phyloP scores from a whole-genome alignment of 2,329 filamentous ascomycete species.

The Cladophialophora chaetospira region DNA sequence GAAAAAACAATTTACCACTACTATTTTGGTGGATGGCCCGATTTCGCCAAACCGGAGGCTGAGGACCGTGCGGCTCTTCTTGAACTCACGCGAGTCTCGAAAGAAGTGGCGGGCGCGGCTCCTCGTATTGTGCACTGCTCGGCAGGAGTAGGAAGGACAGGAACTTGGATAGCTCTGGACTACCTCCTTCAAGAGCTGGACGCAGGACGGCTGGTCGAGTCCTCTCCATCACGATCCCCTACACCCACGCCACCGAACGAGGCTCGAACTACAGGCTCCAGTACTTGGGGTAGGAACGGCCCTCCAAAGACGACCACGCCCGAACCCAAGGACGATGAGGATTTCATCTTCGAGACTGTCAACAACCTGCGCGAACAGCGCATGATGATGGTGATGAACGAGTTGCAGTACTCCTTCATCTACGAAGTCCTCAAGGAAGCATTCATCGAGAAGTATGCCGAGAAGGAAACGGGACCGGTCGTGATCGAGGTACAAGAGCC shows the following conservation, averaged over 20 bases:
- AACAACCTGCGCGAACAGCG: conserved; percentile 81
- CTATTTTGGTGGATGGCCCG: conserved; percentile 84
- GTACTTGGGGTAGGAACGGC: conserved; percentile 29
- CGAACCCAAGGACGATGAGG: conserved; percentile 51
- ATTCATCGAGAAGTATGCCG: conserved; percentile 66
- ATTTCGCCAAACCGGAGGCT: conserved; percentile 76
- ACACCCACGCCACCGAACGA: not conserved
- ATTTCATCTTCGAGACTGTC: conserved; percentile 77
- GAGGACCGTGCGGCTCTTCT: conserved; percentile 54
- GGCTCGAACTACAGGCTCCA: not conserved
- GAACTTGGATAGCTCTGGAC: conserved; percentile 95
- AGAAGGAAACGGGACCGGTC: conserved; percentile 28
- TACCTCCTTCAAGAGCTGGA: conserved; percentile 82
- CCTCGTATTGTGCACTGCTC: conserved; percentile 85
- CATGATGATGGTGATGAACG: conserved; percentile 92
- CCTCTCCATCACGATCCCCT: conserved; percentile 6
- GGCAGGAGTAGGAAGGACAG: conserved; percentile 89
- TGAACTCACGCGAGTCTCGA: conserved; percentile 52
- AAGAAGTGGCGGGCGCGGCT: conserved; percentile 55
- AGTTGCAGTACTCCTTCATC: conserved; percentile 80
- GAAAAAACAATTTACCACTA: conserved; percentile 77
- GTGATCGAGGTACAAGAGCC: conserved; percentile 26
- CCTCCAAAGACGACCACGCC: conserved; percentile 38
- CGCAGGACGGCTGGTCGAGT: conserved; percentile 64
- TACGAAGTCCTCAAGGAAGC: conserved; percentile 80